Percentiles rank a stretch among this genome's conserved stretches.
Evolutionary conservation across 164 flowering plant genomes (phyloP).

Genomic region (Buxus sempervirens): DNA sequence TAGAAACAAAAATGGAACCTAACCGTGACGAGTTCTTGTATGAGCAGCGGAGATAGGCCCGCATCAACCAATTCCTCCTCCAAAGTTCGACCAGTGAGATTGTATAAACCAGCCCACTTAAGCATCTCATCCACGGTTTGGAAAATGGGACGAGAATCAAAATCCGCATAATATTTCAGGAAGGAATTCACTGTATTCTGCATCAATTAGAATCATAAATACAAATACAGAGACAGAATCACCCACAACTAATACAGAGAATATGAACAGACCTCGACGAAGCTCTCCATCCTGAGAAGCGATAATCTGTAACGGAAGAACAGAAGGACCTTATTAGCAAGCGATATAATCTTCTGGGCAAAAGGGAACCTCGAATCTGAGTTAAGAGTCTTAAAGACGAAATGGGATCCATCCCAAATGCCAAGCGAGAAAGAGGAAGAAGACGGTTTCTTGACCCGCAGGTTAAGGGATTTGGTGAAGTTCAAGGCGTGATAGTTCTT

Average conservation of each 20-base stretch:
- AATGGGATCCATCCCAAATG: conserved; percentile 77
- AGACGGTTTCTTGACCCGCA: conserved; percentile 31
- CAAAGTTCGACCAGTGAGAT: conserved; percentile 56
- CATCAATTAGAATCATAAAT: conserved; percentile 5
- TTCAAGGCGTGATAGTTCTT: conserved; percentile 64
- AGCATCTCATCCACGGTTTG: conserved; percentile 86
- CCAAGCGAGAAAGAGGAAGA: conserved; percentile 43
- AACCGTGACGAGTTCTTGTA: conserved; percentile 86
- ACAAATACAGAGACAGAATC: not conserved
- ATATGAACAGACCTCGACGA: conserved; percentile 51
- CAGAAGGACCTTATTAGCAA: conserved; percentile 40
- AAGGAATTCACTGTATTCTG: conserved; percentile 57
- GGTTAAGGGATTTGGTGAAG: conserved; percentile 45
- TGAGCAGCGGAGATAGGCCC: conserved; percentile 53
- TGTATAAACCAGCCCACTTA: conserved; percentile 72
- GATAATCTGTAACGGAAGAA: conserved; percentile 70
- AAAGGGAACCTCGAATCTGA: conserved; percentile 26
- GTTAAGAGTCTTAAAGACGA: conserved; percentile 52
- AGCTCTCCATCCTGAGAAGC: conserved; percentile 60
- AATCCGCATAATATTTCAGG: conserved; percentile 54
- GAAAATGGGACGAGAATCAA: conserved; percentile 71
- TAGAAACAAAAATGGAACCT: conserved; percentile 5
- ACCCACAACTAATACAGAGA: not conserved
- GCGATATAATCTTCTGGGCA: conserved; percentile 32
- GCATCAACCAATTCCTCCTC: conserved; percentile 56